These are phyloP conservation scores for Lyophyllum decastes DNA, from an alignment of 768 basidiomycete genomes.

Conservation along the genomic window DNA sequence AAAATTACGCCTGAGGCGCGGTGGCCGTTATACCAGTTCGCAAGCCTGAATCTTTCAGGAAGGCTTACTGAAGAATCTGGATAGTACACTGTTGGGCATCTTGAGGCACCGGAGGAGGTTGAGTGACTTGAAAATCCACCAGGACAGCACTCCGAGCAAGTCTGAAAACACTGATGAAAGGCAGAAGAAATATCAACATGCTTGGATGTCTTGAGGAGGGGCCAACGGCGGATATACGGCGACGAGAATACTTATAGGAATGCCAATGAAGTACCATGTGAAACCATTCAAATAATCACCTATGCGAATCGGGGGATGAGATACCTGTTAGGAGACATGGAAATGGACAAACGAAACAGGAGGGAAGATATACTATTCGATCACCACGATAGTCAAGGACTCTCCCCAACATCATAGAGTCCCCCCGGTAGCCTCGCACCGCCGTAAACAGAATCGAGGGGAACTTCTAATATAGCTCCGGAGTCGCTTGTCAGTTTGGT, in stretches of 20 bases:
- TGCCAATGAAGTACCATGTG: constrained; percentile 2
- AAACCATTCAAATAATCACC: background rate
- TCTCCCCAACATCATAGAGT: background rate
- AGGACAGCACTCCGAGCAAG: constrained; percentile 37
- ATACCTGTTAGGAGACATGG: background rate
- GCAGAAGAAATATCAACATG: constrained; percentile 1
- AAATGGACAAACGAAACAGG: background rate
- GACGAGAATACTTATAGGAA: constrained; percentile 3
- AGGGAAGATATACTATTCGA: background rate
- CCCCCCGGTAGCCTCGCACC: constrained; percentile 15
- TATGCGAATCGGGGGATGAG: background rate
- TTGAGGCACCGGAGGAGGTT: constrained; percentile 51
- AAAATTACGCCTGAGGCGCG: constrained; percentile 59
- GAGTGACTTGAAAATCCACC: constrained; percentile 67
- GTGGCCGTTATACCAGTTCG: background rate
- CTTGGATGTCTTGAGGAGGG: background rate
- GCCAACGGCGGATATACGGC: background rate
- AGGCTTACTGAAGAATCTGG: constrained; percentile 57
- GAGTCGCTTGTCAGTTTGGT: background rate
- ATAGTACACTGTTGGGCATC: constrained; percentile 52
- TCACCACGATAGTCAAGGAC: background rate
- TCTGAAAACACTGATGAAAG: background rate
- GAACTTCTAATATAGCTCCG: constrained; percentile 2
- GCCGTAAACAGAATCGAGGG: background rate
- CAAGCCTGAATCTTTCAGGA: constrained; percentile 1